Conservation (phyloP, 352 stramenopile genomes). For the Pilasporangium apinafurcum region DNA sequence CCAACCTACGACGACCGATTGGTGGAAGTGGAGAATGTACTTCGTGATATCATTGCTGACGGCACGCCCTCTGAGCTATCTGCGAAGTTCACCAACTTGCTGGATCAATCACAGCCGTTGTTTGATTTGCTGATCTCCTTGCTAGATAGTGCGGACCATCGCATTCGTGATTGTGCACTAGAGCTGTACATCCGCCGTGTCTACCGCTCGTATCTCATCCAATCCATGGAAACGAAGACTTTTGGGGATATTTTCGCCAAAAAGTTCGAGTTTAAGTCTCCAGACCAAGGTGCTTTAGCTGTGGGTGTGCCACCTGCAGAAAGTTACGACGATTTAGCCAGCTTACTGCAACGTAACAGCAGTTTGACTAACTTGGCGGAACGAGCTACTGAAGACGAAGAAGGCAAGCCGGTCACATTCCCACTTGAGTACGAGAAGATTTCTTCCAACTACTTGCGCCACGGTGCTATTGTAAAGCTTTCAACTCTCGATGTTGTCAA, state of each 20-base stretch:
- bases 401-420: constrained; percentile 25
- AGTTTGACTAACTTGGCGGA: constrained; percentile 27
- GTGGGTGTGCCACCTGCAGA: constrained; percentile 68
- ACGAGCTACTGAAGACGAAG: neutral
- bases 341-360: constrained; percentile 59
- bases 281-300: constrained; percentile 68
- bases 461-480: constrained; percentile 86
- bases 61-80: constrained; percentile 37
- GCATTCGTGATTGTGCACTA: constrained; percentile 65
- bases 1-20: constrained; percentile 92
- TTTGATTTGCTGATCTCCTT: constrained; percentile 83
- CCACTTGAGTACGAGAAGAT: constrained; percentile 74
- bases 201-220: constrained; percentile 83
- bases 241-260: constrained; percentile 65
- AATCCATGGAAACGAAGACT: constrained; percentile 75
- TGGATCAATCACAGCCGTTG: constrained; percentile 82
- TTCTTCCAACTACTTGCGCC: constrained; percentile 55
- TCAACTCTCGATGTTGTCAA: constrained; percentile 78
- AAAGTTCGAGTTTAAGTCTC: constrained; percentile 85
- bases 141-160: constrained; percentile 58
- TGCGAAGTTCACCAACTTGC: constrained; percentile 43
- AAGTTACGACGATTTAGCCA: constrained; percentile 79
- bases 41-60: constrained; percentile 63
- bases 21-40: constrained; percentile 65
- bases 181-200: constrained; percentile 83